Percentiles rank a stretch among this genome's conserved stretches.
phyloP scores from a whole-genome alignment of 345 rosid species.

The Eucalyptus shirleyi region DNA sequence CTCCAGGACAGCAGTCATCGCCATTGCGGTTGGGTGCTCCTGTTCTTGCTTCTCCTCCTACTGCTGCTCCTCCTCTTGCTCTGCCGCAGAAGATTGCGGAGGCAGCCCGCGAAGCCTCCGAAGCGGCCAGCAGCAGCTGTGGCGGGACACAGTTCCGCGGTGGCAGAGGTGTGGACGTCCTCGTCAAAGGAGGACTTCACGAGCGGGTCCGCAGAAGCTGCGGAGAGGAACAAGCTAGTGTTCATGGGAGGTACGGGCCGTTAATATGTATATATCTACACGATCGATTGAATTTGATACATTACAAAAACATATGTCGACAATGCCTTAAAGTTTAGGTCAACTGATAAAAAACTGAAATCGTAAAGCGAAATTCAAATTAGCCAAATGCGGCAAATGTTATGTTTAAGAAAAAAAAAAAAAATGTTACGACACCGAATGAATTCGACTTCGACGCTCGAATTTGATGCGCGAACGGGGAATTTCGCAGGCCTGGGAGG shows the following conservation, averaged over 20 bases:
- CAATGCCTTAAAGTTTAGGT: not conserved
- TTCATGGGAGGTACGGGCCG: conserved; percentile 43
- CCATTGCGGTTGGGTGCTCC: conserved; percentile 12
- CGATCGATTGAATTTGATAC: not conserved
- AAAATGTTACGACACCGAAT: not conserved
- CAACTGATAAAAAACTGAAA: not conserved
- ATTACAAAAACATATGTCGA: not conserved
- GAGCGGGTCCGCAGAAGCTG: conserved; percentile 47
- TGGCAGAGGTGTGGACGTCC: conserved; percentile 43
- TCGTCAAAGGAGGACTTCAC: conserved; percentile 79
- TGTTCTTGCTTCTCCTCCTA: conserved; percentile 3
- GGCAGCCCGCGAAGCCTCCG: conserved; percentile 2
- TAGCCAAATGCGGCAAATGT: not conserved
- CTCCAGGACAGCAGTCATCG: conserved; percentile 12
- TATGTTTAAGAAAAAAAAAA: not conserved
- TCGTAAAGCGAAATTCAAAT: not conserved
- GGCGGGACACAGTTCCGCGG: not conserved
- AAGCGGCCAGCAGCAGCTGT: conserved; percentile 8
- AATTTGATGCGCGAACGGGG: not conserved
- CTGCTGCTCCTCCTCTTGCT: conserved; percentile 6
- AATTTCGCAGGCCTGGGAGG: conserved; percentile 10
- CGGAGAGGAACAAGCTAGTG: conserved; percentile 83
- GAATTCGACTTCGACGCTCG: not conserved
- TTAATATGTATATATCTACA: not conserved
- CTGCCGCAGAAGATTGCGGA: not conserved